A percentile compares a stretch with the other conserved stretches of the same genome.
phyloP scores from a whole-genome alignment of 2,329 filamentous ascomycete species.

The Aureobasidium mangrovei region DNA sequence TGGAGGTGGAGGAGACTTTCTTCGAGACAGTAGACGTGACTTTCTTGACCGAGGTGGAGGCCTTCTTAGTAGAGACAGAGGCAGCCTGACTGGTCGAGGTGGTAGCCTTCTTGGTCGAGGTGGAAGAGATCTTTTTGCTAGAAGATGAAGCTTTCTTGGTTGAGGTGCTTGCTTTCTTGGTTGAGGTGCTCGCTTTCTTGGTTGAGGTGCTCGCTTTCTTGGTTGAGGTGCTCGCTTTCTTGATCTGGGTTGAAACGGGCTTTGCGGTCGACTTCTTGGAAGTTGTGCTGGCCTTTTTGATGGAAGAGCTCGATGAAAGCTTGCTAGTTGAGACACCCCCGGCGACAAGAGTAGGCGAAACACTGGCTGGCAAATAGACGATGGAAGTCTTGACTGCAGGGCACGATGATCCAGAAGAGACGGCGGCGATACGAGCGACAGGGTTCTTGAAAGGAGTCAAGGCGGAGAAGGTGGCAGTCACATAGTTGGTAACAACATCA shows the following conservation, averaged over 20 bases:
- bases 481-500: slow-evolving; percentile 11
- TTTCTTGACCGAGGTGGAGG: neutral
- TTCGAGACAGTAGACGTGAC: neutral
- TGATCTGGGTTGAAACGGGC: neutral
- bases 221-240: neutral
- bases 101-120: neutral
- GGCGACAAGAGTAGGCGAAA: slow-evolving; percentile 7
- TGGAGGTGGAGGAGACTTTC: neutral
- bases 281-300: neutral
- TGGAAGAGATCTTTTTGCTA: neutral
- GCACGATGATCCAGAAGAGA: slow-evolving; percentile 3
- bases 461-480: slow-evolving; percentile 14
- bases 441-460: slow-evolving; percentile 7
- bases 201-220: slow-evolving; percentile 1
- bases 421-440: neutral
- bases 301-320: neutral
- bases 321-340: neutral
- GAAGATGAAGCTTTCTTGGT: slow-evolving; percentile 10
- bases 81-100: neutral
- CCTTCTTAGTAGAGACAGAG: neutral
- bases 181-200: neutral
- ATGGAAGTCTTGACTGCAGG: slow-evolving; percentile 9
- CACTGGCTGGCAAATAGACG: slow-evolving; percentile 6
- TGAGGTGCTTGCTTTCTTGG: slow-evolving; percentile 10
- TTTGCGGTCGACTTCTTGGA: neutral